Conservation (phyloP, 2,329 filamentous ascomycete species). For the Botrytis fragariae region DNA sequence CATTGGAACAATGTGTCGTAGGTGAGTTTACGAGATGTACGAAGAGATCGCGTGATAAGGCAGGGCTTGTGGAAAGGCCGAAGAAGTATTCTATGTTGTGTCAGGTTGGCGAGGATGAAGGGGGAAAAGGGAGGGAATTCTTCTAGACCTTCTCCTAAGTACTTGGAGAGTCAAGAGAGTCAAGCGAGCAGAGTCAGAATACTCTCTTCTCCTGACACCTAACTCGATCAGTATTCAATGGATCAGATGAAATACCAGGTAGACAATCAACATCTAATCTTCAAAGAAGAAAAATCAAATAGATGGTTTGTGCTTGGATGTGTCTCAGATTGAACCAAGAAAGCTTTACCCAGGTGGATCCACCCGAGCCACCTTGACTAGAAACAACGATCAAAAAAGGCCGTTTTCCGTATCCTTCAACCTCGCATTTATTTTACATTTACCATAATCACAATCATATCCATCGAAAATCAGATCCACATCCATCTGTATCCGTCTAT, state of each 20-base stretch:
- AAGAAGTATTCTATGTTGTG: conserved; percentile 9
- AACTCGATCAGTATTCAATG: neutral
- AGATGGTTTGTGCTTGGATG: neutral
- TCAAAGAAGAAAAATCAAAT: neutral
- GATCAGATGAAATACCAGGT: neutral
- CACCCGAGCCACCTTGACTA: neutral
- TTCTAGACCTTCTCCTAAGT: no score
- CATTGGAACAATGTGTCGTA: neutral
- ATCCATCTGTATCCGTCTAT: no score
- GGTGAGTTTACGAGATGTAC: neutral
- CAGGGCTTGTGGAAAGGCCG: neutral
- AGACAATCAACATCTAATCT: neutral
- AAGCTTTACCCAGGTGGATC: neutral
- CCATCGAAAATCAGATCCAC: neutral
- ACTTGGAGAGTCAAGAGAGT: no score
- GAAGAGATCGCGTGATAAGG: neutral
- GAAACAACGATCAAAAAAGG: neutral
- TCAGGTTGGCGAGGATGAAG: conserved; percentile 5
- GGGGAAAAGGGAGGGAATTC: neutral
- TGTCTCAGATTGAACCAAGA: neutral
- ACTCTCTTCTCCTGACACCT: neutral
- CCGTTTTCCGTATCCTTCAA: neutral
- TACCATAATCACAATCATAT: neutral
- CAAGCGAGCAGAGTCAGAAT: no score
- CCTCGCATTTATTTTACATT: neutral